These are phyloP conservation scores for Hirschioporus abietinus DNA, from an alignment of 768 basidiomycete genomes.

Conservation along the genomic window DNA sequence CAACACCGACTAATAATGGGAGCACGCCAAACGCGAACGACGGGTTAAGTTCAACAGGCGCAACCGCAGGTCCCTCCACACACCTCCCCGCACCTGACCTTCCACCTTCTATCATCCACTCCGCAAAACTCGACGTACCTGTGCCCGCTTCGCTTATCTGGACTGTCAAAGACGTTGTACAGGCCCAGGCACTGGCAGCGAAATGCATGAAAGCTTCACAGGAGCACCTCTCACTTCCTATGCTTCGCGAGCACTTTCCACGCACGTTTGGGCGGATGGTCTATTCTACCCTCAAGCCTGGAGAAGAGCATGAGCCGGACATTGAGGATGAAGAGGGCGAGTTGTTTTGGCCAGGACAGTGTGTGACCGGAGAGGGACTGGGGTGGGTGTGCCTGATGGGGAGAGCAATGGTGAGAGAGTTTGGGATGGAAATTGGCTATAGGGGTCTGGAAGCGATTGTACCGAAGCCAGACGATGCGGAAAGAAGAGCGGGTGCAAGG, in stretches of 20 bases:
- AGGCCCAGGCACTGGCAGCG: conserved; percentile 33
- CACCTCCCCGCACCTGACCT: conserved; percentile 6
- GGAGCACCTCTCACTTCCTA: conserved; percentile 54
- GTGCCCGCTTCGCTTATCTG: conserved; percentile 38
- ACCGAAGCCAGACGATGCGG: conserved; percentile 49
- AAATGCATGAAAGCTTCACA: conserved; percentile 44
- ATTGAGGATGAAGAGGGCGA: conserved; percentile 85
- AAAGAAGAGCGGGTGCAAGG: conserved; percentile 2
- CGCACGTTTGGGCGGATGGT: conserved; percentile 72
- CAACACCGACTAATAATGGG: conserved; percentile 62
- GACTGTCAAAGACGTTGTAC: conserved; percentile 37
- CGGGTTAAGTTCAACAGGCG: conserved; percentile 22
- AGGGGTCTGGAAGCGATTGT: conserved; percentile 67
- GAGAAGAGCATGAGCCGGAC: conserved; percentile 75
- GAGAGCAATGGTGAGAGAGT: conserved; percentile 80
- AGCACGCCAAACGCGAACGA: conserved; percentile 45
- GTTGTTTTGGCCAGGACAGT: conserved; percentile 78
- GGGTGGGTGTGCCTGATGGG: conserved; percentile 88
- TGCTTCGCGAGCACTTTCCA: conserved; percentile 68
- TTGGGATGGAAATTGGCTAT: conserved; percentile 72
- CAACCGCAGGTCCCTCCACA: conserved; percentile 19
- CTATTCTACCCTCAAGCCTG: conserved; percentile 50
- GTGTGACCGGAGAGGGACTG: conserved; percentile 68
- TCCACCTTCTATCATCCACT: conserved; percentile 5
- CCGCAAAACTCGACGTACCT: conserved; percentile 24